Base-by-base conservation (phyloP, 495 filamentous ascomycete genomes). In the Neurospora terricola region DNA sequence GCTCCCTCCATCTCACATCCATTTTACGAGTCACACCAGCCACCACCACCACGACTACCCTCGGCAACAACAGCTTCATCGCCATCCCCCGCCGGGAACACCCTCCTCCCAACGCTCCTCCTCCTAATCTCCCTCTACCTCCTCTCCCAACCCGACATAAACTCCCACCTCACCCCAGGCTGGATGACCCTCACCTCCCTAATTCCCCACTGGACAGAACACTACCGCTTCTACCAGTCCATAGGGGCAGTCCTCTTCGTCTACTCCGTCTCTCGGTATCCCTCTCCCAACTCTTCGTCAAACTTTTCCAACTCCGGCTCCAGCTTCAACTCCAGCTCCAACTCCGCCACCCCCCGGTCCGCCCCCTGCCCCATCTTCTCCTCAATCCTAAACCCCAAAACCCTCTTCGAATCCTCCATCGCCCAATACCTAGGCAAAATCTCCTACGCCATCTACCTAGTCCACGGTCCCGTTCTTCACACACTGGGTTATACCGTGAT, bases 401-500 rank as follows among this genome's bases (percentile, higher is more conserved):
- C 27, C 12, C 69, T 82, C 37, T 84, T 85, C 70, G 80, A 80
- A 42, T 72, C 75, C 21, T 27, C 72, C 5, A 21, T 72, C 6
- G 78, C 82, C 14, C 84, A 86, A 74, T 87, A 88, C 76, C 76
- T 87, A 10, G 86, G 85, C 62, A 80, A 78, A 71, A 86, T 87
- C 66, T 85, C 82, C 70, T 88, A 85, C 73, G 82, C 84, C 38
- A 74, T 88, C 11, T 88, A 88, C 73, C 80, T 88, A 23, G 81
- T 87, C 78, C 86, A 88, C 75, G 86, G 86, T 1, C 86, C 86
- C 16, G 81, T 86, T 0, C 72, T 81, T 71, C 84, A 88, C 70
- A 82, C 82, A 5, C 27, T 84, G 3, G 84, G 84, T 5, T 86
- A 82, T 71, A 71, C 77, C 5, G 74, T 85, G 6, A 77, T 84